A percentile compares a stretch with the other conserved stretches of the same genome.
Conservation (phyloP, 352 stramenopile species). For the Pythium brachiatum region DNA sequence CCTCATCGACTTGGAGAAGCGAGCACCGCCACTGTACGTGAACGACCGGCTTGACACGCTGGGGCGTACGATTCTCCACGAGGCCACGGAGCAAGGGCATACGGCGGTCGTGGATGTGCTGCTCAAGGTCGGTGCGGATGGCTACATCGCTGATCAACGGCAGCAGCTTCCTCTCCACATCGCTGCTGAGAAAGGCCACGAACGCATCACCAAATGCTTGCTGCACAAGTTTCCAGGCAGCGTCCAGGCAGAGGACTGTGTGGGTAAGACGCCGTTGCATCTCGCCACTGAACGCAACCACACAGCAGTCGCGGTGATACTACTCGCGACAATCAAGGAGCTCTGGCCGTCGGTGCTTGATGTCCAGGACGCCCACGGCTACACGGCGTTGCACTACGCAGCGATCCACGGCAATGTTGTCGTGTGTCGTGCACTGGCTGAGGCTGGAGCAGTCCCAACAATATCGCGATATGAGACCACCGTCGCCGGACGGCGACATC, state of each 20-base stretch:
- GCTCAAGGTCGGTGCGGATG: slow-evolving; percentile 53
- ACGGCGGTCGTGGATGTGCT: slow-evolving; percentile 54
- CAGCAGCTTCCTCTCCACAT: slow-evolving; percentile 45
- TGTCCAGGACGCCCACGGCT: slow-evolving; percentile 47
- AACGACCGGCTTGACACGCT: slow-evolving; percentile 45
- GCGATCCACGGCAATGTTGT: slow-evolving; percentile 34
- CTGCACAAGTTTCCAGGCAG: slow-evolving; percentile 41
- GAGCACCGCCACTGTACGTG: slow-evolving; percentile 42
- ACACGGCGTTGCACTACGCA: slow-evolving; percentile 57
- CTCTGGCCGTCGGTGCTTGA: slow-evolving; percentile 25
- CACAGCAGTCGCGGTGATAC: slow-evolving; percentile 26
- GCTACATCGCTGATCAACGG: slow-evolving; percentile 49
- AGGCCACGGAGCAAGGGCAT: slow-evolving; percentile 59
- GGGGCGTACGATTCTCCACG: slow-evolving; percentile 47
- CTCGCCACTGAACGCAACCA: slow-evolving; percentile 40
- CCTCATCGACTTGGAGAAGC: slow-evolving; percentile 59
- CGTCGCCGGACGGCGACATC: slow-evolving; percentile 11
- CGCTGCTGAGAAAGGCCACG: slow-evolving; percentile 40
- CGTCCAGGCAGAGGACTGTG: slow-evolving; percentile 32
- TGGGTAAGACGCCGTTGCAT: slow-evolving; percentile 49
- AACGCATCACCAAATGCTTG: slow-evolving; percentile 52
- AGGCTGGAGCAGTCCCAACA: slow-evolving; percentile 26
- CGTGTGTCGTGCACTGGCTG: slow-evolving; percentile 32
- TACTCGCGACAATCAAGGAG: slow-evolving; percentile 32
- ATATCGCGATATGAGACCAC: slow-evolving; percentile 33